Evolutionary conservation across 2,329 filamentous ascomycete species (phyloP).

Genomic region (Colletotrichum destructivum): DNA sequence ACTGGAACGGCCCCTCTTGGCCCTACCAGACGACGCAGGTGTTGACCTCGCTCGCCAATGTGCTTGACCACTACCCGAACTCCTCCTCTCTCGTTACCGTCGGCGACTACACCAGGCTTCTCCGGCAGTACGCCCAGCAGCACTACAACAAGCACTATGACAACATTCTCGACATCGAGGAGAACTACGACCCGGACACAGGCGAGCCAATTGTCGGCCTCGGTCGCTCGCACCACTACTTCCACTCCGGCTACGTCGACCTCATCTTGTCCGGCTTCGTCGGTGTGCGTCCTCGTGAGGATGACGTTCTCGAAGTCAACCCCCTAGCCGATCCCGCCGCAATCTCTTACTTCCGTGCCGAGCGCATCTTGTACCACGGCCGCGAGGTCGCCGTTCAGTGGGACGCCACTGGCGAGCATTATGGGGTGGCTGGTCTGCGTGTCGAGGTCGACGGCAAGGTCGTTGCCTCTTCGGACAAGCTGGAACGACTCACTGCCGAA

Average conservation of each 20-base stretch:
- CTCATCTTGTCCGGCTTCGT: conserved; percentile 61
- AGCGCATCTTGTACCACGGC: conserved; percentile 60
- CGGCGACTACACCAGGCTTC: conserved; percentile 55
- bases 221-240: conserved; percentile 55
- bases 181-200: conserved; percentile 58
- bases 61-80: conserved; percentile 48
- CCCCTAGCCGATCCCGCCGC: conserved; percentile 55
- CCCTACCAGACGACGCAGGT: conserved; percentile 59
- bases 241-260: conserved; percentile 61
- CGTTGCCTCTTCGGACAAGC: conserved; percentile 30
- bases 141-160: conserved; percentile 58
- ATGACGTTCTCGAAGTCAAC: conserved; percentile 55
- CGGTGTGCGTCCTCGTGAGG: conserved; percentile 56
- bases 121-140: conserved; percentile 57
- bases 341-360: conserved; percentile 58
- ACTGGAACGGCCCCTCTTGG: conserved; percentile 63
- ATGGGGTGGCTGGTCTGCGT: conserved; percentile 53
- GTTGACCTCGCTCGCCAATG: conserved; percentile 57
- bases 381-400: conserved; percentile 58
- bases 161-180: conserved; percentile 51
- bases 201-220: conserved; percentile 43
- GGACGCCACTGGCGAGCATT: conserved; percentile 56
- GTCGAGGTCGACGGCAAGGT: conserved; percentile 55
- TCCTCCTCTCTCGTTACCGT: conserved; percentile 49
- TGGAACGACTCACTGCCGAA: conserved; percentile 18